Conservation (phyloP, 768 basidiomycete species). For the Kwoniella sp. region DNA sequence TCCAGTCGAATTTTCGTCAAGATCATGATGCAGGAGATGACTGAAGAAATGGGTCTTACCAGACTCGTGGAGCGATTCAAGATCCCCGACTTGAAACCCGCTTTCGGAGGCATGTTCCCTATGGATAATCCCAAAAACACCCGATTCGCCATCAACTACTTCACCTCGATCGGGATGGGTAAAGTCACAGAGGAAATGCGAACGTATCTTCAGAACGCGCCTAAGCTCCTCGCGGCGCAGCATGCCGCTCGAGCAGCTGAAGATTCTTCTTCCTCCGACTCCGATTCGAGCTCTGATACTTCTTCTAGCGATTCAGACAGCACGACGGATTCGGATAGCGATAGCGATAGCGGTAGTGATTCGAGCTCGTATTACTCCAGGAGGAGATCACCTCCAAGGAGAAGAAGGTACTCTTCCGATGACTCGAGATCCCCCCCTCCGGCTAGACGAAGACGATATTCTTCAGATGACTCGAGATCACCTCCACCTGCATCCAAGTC, state of each 20-base stretch:
- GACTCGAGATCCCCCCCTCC: constrained; percentile 34
- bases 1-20: constrained; percentile 96
- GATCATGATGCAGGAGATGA: constrained; percentile 92
- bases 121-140: constrained; percentile 96
- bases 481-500: too few relatives aligned
- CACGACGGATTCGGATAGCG: constrained; percentile 58
- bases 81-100: constrained; percentile 74
- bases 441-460: background rate
- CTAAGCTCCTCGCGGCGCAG: constrained; percentile 91
- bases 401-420: constrained; percentile 18
- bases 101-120: constrained; percentile 86
- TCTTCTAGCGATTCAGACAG: constrained; percentile 41
- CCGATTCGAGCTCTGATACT: constrained; percentile 23
- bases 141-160: constrained; percentile 89
- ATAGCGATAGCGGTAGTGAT: constrained; percentile 53
- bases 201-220: constrained; percentile 93
- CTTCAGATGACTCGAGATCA: background rate
- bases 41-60: constrained; percentile 89
- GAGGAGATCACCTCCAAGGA: too few relatives aligned
- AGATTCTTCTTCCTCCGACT: constrained; percentile 51
- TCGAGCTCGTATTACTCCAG: constrained; percentile 57
- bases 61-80: constrained; percentile 83
- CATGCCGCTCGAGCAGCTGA: constrained; percentile 75
- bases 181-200: constrained; percentile 93
- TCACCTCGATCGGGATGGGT: constrained; percentile 91